Evolutionary conservation across 306 rosid species (phyloP), one percentile per base, ranked within the genome.

Genomic region (Trifolium subterraneum): DNA sequence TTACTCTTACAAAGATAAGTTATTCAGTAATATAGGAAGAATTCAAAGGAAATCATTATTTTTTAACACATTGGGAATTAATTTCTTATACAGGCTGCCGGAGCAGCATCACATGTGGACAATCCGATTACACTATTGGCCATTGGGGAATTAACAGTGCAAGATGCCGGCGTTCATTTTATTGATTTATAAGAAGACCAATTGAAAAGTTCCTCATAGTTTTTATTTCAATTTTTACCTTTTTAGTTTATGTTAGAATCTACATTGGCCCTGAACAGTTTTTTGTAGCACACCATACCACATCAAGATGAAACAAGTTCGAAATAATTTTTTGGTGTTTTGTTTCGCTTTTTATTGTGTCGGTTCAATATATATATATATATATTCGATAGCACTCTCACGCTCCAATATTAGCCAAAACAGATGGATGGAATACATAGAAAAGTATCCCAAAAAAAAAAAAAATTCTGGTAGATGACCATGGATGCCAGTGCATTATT

Each of bases 81-180:
- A 51, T 61, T 74, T 62, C 36, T 74, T 38, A 23, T 55, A n/a
- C 73, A 81, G 78, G 75, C 35, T 67, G 48, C 64, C 27, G 8
- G 51, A 72, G 20, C 5, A 20, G 55, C 54, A 27, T 64, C 52
- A 39, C 69, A 15, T 44, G 11, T 41, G 68, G 64, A 68, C 23
- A 51, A 42, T 80, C 44, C n/a, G 19, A 41, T 52, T 50, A 22
- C 61, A 16, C 7, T 61, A 42, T 31, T 64, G 50, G 36, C 7
- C 51, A 42, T 31, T 64, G 50, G 25, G 9, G 48, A 70, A 62
- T 58, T 42, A 48, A 65, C 52, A 36, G 56, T 56, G 52, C 25
- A 71, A 47, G 55, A 23, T 56, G 33, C 62, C 13, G 29, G 18
- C 19, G 22, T 38, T 76, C 39, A 36, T 23, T 70, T 75, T 51